Percentiles rank a stretch among this genome's conserved stretches.
phyloP scores from a whole-genome alignment of 345 rosid genomes.

The Acer campestre region DNA sequence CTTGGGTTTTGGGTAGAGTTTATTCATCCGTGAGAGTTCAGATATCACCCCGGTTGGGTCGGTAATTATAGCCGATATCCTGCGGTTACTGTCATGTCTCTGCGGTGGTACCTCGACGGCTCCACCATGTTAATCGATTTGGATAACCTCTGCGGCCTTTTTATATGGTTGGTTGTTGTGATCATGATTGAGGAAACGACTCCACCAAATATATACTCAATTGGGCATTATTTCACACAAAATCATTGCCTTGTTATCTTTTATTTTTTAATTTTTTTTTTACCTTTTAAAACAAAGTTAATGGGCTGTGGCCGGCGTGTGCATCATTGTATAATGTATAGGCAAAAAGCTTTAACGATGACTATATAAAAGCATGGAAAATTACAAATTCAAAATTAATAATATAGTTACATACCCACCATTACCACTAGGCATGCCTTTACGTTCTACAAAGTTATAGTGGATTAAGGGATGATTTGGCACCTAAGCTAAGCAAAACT shows the following conservation, averaged over 20 bases:
- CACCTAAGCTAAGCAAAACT: slow-evolving; percentile 35
- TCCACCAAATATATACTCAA: background rate
- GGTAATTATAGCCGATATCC: too few species aligned
- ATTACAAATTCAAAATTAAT: background rate
- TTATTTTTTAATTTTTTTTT: too few species aligned
- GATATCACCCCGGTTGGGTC: too few species aligned
- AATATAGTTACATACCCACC: background rate
- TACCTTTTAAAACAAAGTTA: background rate
- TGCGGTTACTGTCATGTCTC: too few species aligned
- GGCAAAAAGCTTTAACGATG: background rate
- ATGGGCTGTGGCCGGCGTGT: background rate
- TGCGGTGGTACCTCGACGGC: background rate
- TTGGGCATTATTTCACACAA: too few species aligned
- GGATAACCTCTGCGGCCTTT: background rate
- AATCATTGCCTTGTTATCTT: too few species aligned
- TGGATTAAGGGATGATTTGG: slow-evolving; percentile 15
- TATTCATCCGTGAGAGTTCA: too few species aligned
- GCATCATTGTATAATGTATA: background rate
- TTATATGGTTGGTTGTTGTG: background rate
- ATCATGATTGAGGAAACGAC: background rate
- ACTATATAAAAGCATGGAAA: background rate
- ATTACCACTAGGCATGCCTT: slow-evolving; percentile 10
- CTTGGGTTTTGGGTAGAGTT: too few species aligned
- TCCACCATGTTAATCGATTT: background rate
- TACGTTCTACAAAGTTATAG: slow-evolving; percentile 3